Evolutionary conservation across 2,329 filamentous ascomycete species (phyloP).

Genomic region (Aspergillus sp.): DNA sequence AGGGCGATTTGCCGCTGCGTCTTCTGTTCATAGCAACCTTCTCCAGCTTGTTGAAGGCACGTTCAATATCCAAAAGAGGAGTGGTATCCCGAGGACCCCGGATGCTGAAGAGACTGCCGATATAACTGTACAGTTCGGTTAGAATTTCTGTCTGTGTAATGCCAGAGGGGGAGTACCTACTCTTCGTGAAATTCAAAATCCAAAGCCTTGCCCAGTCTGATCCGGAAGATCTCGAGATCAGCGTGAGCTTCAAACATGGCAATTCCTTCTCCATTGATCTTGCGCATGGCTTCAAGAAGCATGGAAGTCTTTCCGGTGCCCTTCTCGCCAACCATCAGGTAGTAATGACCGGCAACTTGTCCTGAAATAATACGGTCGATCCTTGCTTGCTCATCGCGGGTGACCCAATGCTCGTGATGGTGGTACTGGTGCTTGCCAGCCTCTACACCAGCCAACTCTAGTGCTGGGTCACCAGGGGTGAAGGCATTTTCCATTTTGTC

Average conservation of each 20-base stretch:
- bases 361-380: conserved; percentile 83
- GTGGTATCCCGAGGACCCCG: conserved; percentile 87
- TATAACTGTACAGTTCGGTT: conserved; percentile 41
- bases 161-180: conserved; percentile 45
- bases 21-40: conserved; percentile 76
- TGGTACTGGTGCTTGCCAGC: conserved; percentile 32
- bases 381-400: conserved; percentile 72
- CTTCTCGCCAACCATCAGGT: conserved; percentile 89
- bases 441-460: conserved; percentile 65
- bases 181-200: conserved; percentile 98
- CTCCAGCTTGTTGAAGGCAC: conserved; percentile 95
- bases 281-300: conserved; percentile 92
- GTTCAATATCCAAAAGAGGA: conserved; percentile 88
- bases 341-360: conserved; percentile 72
- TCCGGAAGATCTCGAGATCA: conserved; percentile 90
- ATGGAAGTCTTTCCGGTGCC: conserved; percentile 96
- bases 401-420: conserved; percentile 67
- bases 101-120: conserved; percentile 93
- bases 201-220: conserved; percentile 84
- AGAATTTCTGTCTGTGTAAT: conserved; percentile 8
- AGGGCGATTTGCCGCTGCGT: conserved; percentile 57
- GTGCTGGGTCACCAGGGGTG: conserved; percentile 81
- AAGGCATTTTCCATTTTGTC: conserved; percentile 91
- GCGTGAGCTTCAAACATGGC: conserved; percentile 97
- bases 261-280: conserved; percentile 80